Base-by-base conservation (phyloP, 2,329 filamentous ascomycete genomes). In the Stromatinia cepivora region DNA sequence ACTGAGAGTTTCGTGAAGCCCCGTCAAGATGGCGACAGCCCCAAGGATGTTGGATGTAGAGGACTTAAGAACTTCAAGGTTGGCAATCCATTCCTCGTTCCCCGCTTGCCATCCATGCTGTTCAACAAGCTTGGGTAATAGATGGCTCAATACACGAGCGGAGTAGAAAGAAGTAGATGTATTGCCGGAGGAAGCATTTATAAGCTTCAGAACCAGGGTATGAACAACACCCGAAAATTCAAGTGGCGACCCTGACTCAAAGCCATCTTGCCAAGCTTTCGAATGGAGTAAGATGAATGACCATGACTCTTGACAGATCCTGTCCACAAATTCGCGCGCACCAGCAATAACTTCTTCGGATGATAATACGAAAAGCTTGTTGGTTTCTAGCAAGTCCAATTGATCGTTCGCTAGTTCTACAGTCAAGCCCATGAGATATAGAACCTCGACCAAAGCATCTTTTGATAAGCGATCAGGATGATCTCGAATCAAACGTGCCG, bases 341-440 rank as follows among this genome's bases (percentile, higher is more conserved):
- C 20, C 66, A 34, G 78, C 73, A 17, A 81, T 79, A 1, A 77
- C 72, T 1, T 81, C 76, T 2, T 81, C 76, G 0, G 77, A 77
- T 8, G 84, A 70, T 13, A 79, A 79, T 25, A 75, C 75, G 82
- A 86, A 89, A 0, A 88, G 76, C 3, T 81, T 81, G 62, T 83
- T 78, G 1, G 79, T 71, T 2, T 81, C 79, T 72, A 80, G 75
- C 2, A 82, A 76, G 0, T 83, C 84, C 8, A 77, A 56, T 70
- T 89, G 86, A 70, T 89, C 87, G 0, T 82, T 81, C 0, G 82
- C 82, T 7, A 88, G 76, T 69, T 86, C 83, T 0, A 81, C 76
- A 1, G 84, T 85, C 11, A 89, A 75, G 53, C 80, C 81, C 6
- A 88, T 80, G 1, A 85, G 79, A 71, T 84, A 84, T 1, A 89